Evolutionary conservation across 176 grass and related monocot species (phyloP), one percentile per base, ranked within the genome.

Genomic region (Zizania latifolia): DNA sequence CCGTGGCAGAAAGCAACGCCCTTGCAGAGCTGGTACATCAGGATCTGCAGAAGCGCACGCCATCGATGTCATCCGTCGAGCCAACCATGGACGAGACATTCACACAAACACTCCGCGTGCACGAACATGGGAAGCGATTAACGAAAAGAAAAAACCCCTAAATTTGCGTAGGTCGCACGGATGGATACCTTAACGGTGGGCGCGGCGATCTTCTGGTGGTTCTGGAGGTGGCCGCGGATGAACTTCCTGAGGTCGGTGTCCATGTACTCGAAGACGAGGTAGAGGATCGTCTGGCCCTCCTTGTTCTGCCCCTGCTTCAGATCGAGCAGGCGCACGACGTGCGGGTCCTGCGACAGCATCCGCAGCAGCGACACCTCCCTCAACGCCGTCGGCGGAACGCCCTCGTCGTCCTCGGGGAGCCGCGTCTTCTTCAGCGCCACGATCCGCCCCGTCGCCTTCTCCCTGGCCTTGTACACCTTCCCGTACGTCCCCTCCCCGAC

Each of bases 241-340:
- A 84, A 99, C 74, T 94, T 99, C 89, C 92, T 99, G 63, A 95
- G 82, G 75, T 99, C 96, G n/a, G 90, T 94, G 78, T 99, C 96
- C 96, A 99, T 99, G 84, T 90, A 99, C 72, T 99, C 96, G 78
- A 99, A 99, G 69, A 99, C 89, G 12, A 99, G 92, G 70, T 95
- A 99, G 41, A 99, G 89, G 64, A 99, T 90, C 65, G 89, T 95
- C 87, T 99, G 83, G 4, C 96, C 96, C 11, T 88, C 77, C 83
- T 92, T 95, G 89, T 92, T 99, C 60, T 81, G 48, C 14, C 87
- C 96, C 88, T 99, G 96, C 74, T 99, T 99, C 64, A 99, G 92
- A 84, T 99, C 92, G 38, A 99, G 56, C 38, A 99, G 82, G 75
- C 92, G 86, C 86, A 99, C 92, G 54, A 99, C 85, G 64, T 90